phyloP scores from a whole-genome alignment of 2,329 filamentous ascomycete genomes.

The Botrytis pseudocinerea region DNA sequence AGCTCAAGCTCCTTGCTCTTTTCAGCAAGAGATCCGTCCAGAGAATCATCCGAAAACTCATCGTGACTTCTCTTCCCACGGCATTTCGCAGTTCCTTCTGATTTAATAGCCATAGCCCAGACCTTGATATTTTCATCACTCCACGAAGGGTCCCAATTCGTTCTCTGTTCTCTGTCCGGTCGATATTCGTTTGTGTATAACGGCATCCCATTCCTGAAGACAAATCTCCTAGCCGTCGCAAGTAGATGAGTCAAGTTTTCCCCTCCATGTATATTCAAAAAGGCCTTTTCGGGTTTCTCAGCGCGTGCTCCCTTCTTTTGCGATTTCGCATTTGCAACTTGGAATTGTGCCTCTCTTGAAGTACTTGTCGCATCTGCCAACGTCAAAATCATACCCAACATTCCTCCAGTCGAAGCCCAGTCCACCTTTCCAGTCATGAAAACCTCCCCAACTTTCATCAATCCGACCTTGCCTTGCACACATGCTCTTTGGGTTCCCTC shows the following conservation, averaged over 20 bases:
- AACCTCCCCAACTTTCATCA: constrained; percentile 70
- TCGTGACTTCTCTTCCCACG: constrained; percentile 51
- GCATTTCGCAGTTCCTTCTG: constrained; percentile 38
- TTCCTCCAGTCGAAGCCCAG: constrained; percentile 77
- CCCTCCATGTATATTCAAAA: constrained; percentile 72
- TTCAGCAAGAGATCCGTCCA: constrained; percentile 31
- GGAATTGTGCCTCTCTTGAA: constrained; percentile 44
- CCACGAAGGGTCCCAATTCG: constrained; percentile 61
- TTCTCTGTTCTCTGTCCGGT: constrained; percentile 34
- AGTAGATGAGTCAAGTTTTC: constrained; percentile 78
- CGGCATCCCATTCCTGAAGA: constrained; percentile 81
- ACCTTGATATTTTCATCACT: constrained; percentile 75
- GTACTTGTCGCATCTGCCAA: constrained; percentile 66
- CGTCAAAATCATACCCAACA: constrained; percentile 83
- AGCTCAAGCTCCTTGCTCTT: constrained; percentile 3
- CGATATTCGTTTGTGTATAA: constrained; percentile 68
- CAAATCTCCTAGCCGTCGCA: constrained; percentile 79
- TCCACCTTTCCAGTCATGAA: constrained; percentile 78
- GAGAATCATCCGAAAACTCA: constrained; percentile 45
- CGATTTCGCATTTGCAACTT: constrained; percentile 32
- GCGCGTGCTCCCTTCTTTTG: constrained; percentile 28
- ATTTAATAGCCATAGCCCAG: constrained; percentile 73
- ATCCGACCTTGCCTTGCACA: constrained; percentile 55
- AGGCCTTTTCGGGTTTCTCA: constrained; percentile 39
- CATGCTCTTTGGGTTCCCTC: constrained; percentile 85